Base-by-base conservation (phyloP, 495 filamentous ascomycete genomes). In the Trypethelium eluteriae region DNA sequence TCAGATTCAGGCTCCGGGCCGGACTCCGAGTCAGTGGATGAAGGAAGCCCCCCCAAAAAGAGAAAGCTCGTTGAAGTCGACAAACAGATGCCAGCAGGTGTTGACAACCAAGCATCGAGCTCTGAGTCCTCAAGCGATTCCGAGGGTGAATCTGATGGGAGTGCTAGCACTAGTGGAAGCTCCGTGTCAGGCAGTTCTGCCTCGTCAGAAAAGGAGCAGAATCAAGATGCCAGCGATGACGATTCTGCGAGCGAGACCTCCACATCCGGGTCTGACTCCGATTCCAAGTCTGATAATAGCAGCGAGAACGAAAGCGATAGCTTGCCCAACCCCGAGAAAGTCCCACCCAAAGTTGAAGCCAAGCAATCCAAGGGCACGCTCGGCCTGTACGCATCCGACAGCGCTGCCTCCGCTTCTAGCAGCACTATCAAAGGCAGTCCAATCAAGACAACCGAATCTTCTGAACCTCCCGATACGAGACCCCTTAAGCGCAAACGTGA, bases 181-280 rank as follows among this genome's bases (percentile, higher is more conserved):
- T 64, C 71, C 14, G 18, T 34, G 0, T 70, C 68, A 32, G 68
- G 66, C 2, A 39, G 36, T 12, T 32, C 53, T 46, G 49, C 65
- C 5, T 66, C 64, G 16, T 50, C 39, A 9, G 66, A 67, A 18
- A 47, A 25, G 7, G 53, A 59, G 7, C 34, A 25, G n/a, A 25
- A n/a, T 18, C 7, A 25, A 9, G 18, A n/a, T 18, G 7, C 53
- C 53, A 59, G 53, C 38, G 38, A 18, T n/a, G 62, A 39, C 5
- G 41, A 47, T 5, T 63, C 62, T 25, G 38, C 62, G 25, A 34
- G 53, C 9, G 25, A 49, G 47, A 66, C 39, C 34, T 68, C 72
- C 2, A 62, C 36, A 46, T 71, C 69, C 9, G 67, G 64, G n/a
- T 66, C 62, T 5, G 67, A 62, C 34, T 68, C 69, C 18, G 63